Evolutionary conservation across 164 flowering plant genomes (phyloP).

Genomic region (Aristolochia contorta): DNA sequence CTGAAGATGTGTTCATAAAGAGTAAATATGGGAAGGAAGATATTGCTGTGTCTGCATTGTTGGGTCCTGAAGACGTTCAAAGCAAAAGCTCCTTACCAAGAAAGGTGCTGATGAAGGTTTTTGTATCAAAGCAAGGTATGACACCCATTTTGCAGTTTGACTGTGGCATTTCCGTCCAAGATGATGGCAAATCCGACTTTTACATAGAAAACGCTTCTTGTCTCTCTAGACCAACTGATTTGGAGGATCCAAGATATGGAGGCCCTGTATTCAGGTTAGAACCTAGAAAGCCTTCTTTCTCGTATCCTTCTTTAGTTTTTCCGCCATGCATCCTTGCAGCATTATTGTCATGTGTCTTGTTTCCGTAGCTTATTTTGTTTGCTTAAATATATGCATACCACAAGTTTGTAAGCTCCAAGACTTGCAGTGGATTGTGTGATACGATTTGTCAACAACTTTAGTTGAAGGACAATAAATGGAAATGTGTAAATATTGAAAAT

Average conservation of each 20-base stretch:
- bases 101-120: constrained; percentile 61
- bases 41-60: constrained; percentile 62
- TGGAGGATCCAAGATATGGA: constrained; percentile 33
- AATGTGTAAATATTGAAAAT: no score
- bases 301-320: neutral
- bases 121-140: constrained; percentile 59
- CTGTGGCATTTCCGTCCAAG: constrained; percentile 31
- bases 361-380: no score
- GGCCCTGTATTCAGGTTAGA: constrained; percentile 61
- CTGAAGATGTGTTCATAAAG: constrained; percentile 59
- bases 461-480: no score
- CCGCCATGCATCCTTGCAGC: neutral
- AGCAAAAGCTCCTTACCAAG: constrained; percentile 26
- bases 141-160: constrained; percentile 68
- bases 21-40: constrained; percentile 61
- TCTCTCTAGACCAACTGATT: constrained; percentile 21
- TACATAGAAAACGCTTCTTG: constrained; percentile 32
- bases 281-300: neutral
- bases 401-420: neutral
- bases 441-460: no score
- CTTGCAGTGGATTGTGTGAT: no score
- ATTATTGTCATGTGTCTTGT: no score
- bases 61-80: constrained; percentile 20
- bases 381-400: neutral
- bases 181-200: constrained; percentile 23